These are phyloP conservation scores for Hemisphaericaspora lyxosophila DNA, from an alignment of 1,139 yeast genomes.

Conservation along the genomic window DNA sequence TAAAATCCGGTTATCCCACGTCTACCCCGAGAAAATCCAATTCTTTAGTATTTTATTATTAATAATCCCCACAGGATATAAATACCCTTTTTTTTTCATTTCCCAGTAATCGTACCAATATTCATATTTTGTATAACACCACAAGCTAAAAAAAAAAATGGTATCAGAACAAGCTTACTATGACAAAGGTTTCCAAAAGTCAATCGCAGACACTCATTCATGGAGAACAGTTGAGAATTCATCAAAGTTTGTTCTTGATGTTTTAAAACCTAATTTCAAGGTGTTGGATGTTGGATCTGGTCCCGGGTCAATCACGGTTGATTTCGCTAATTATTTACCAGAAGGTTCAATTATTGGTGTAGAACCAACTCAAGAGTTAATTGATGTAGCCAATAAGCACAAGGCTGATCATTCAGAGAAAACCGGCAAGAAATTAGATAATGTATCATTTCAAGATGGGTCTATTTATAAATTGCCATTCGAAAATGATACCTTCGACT, in stretches of 20 bases:
- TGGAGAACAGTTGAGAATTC: conserved; percentile 36
- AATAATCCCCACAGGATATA: too few relatives aligned
- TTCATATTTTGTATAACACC: too few relatives aligned
- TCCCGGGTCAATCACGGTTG: conserved; percentile 41
- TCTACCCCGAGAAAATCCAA: too few relatives aligned
- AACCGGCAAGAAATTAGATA: conserved; percentile 14
- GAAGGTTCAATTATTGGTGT: conserved; percentile 31
- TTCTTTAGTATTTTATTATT: too few relatives aligned
- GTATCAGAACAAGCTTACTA: conserved; percentile 24
- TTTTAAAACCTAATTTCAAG: conserved; percentile 23
- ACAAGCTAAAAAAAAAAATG: not conserved
- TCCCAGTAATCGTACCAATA: too few relatives aligned
- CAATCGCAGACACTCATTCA: conserved; percentile 29
- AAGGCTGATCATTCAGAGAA: conserved; percentile 6
- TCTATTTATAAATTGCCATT: conserved; percentile 33
- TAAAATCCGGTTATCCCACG: too few relatives aligned
- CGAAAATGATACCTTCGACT: conserved; percentile 36
- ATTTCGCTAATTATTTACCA: conserved; percentile 30
- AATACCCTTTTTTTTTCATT: too few relatives aligned
- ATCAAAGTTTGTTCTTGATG: conserved; percentile 26
- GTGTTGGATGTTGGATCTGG: conserved; percentile 46
- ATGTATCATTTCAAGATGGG: conserved; percentile 29
- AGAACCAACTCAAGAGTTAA: conserved; percentile 31
- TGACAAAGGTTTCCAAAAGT: conserved; percentile 20
- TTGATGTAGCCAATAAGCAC: conserved; percentile 28